A percentile compares a stretch with the other conserved stretches of the same genome.
Conservation (phyloP, 192 early-diverging fungal species). For the Glomus cerebriforme region DNA sequence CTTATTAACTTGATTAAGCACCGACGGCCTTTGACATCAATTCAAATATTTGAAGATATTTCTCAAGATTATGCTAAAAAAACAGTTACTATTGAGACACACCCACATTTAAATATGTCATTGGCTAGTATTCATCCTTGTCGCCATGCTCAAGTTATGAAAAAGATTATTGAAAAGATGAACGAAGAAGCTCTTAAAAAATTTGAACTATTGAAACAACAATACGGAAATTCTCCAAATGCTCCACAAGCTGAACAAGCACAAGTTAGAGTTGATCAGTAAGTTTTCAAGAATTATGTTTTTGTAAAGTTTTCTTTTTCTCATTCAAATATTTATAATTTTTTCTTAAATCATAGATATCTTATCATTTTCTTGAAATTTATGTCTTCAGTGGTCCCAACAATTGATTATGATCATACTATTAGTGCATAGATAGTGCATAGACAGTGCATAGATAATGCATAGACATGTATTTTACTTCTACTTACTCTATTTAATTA, state of each 20-base stretch:
- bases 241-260: conserved; percentile 29
- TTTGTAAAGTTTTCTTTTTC: not conserved
- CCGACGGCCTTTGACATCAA: conserved; percentile 77
- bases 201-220: conserved; percentile 38
- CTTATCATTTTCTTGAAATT: conserved; percentile 97
- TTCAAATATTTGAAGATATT: conserved; percentile 98
- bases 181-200: conserved; percentile 67
- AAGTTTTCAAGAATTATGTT: conserved; percentile 44
- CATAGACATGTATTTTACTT: conserved; percentile 41
- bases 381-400: conserved; percentile 94
- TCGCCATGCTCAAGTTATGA: conserved; percentile 98
- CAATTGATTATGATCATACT: conserved; percentile 98
- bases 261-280: conserved; percentile 88
- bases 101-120: conserved; percentile 86
- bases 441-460: conserved; percentile 48
- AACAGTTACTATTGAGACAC: conserved; percentile 96
- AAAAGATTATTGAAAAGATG: conserved; percentile 86
- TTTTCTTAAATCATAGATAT: conserved; percentile 50
- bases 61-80: conserved; percentile 99
- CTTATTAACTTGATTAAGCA: conserved; percentile 44
- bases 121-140: conserved; percentile 97
- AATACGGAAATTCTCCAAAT: not conserved
- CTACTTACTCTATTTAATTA: too few species aligned
- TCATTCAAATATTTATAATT: not conserved
- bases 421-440: conserved; percentile 62